A percentile compares a stretch with the other conserved stretches of the same genome.
phyloP scores from a whole-genome alignment of 2,329 filamentous ascomycete genomes.

The Bipolaris zeicola region DNA sequence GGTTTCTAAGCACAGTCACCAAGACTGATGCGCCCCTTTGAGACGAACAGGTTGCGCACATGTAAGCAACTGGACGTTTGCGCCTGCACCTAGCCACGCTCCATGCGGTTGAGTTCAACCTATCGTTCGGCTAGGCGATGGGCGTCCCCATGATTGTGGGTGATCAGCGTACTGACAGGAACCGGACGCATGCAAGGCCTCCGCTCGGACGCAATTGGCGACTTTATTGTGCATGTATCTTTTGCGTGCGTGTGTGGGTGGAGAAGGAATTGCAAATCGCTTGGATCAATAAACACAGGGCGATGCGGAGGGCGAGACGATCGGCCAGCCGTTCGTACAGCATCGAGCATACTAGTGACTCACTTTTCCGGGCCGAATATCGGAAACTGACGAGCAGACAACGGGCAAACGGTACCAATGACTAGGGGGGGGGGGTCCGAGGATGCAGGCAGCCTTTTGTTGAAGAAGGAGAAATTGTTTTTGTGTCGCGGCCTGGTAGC shows the following conservation, averaged over 20 bases:
- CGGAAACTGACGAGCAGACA: constrained; percentile 3
- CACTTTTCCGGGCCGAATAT: constrained; percentile 3
- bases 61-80: neutral
- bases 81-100: neutral
- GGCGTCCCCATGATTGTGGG: neutral
- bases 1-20: constrained; percentile 3
- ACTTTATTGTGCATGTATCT: neutral
- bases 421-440: neutral
- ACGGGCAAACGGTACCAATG: neutral
- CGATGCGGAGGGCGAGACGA: neutral
- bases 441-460: constrained; percentile 2
- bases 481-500: constrained; percentile 12
- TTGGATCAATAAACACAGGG: neutral
- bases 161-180: constrained; percentile 7
- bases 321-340: neutral
- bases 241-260: neutral
- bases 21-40: neutral
- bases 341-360: neutral
- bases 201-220: neutral
- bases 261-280: neutral
- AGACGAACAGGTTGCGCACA: neutral
- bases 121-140: constrained; percentile 3
- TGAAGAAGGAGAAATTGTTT: constrained; percentile 2
- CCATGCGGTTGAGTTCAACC: neutral
- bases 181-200: neutral